phyloP scores from a whole-genome alignment of 1,139 yeast genomes.

The Blastobotrys elegans region DNA sequence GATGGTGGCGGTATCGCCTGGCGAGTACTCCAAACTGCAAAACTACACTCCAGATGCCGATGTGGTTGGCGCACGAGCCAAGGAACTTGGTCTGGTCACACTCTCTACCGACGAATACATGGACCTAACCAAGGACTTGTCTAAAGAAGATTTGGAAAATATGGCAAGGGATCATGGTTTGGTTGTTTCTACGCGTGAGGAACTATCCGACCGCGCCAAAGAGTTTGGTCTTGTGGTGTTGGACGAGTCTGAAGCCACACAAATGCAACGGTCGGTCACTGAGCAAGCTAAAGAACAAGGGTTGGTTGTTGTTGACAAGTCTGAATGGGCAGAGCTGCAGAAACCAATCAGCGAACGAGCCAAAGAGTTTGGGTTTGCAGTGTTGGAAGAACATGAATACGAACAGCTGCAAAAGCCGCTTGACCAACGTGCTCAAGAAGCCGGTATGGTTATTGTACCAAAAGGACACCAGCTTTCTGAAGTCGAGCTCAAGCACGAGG shows the following conservation, averaged over 20 bases:
- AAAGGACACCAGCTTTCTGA: conserved; percentile 15
- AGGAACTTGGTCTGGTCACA: conserved; percentile 28
- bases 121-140: conserved; percentile 12
- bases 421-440: conserved; percentile 21
- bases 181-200: conserved; percentile 20
- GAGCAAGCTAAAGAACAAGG: conserved; percentile 18
- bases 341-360: conserved; percentile 19
- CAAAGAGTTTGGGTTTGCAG: conserved; percentile 24
- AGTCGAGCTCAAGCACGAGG: conserved; percentile 18
- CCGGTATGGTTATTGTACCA: conserved; percentile 27
- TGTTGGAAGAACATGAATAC: conserved; percentile 29
- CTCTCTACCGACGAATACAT: conserved; percentile 22
- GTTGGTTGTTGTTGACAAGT: conserved; percentile 21
- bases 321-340: conserved; percentile 17
- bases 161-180: conserved; percentile 18
- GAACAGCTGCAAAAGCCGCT: conserved; percentile 20
- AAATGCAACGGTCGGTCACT: conserved; percentile 19
- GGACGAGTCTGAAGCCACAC: conserved; percentile 27
- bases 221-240: conserved; percentile 25
- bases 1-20: conserved; percentile 17
- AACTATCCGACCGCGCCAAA: conserved; percentile 19
- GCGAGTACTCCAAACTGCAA: conserved; percentile 16
- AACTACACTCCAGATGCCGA: conserved; percentile 20
- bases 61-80: conserved; percentile 25
- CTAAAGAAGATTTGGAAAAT: not conserved